Evolutionary conservation across 2,329 filamentous ascomycete genomes (phyloP), one percentile per base, ranked within the genome.

Genomic region (Ceratocystis colombiana): DNA sequence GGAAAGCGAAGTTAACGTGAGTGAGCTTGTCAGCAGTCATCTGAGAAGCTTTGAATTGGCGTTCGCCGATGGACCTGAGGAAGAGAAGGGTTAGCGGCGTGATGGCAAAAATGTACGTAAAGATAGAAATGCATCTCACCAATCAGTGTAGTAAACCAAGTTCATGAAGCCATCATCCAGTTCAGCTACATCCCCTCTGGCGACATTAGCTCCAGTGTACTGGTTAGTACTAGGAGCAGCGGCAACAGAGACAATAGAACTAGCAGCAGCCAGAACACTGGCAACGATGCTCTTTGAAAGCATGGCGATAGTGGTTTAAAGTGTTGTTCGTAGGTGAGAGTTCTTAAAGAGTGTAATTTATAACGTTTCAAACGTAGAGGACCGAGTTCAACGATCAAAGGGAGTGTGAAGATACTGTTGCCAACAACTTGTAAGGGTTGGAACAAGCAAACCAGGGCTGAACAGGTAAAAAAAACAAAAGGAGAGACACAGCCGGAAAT

Each of bases 1-100:
- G 88, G 75, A 96, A 96, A 1, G 90, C 82, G 72, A 84, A 96
- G 1, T 96, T 79, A 1, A 96, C 79, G 71, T 94, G 89, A 0
- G 88, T 93, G 64, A 96, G 77, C 69, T 90, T 79, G 1, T 83
- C 79, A 1, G 80, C 83, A 0, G 87, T 87, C 7, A 96, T 79
- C 70, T 90, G 79, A 64, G 87, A 81, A 0, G 89, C 87, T 66
- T 88, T 82, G 73, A 88, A 90, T 70, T 88, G 84, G 64, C 90
- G 82, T 28, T 77, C 88, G 72, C 95, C 94, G 66, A 91, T 89
- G 53, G 83, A 87, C 88, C 80, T 68, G 17, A 82, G 33, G 12
- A 28, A 5, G 45, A 2, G 1, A 12, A 4, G 12, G 8, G 15
- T 65, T 48, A 63, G 12, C 17, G 4, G 0, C 1, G 48, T 10